Conservation (phyloP, 2,329 filamentous ascomycete species). For the Macrophomina tecta region DNA sequence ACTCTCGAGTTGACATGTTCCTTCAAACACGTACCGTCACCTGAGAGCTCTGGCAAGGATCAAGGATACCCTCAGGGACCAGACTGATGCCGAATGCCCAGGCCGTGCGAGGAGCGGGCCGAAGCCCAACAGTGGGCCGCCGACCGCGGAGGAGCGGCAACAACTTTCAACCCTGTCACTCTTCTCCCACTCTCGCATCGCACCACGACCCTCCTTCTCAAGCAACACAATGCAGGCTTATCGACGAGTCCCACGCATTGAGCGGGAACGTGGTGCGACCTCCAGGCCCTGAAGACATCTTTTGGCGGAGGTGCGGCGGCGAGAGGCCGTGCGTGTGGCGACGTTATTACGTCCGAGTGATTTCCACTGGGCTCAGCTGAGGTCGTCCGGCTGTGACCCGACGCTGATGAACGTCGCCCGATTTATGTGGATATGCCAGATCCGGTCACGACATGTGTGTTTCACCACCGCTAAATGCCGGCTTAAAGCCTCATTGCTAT, state of each 20-base stretch:
- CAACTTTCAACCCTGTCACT: background rate
- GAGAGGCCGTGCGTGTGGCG: slow-evolving; percentile 3
- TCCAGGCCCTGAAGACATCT: background rate
- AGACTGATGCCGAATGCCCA: slow-evolving; percentile 8
- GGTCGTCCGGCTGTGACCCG: slow-evolving; percentile 6
- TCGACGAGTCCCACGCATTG: background rate
- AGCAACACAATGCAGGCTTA: background rate
- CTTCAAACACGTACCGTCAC: slow-evolving; percentile 2
- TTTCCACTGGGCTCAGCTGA: slow-evolving; percentile 10
- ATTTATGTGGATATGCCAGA: slow-evolving; percentile 15
- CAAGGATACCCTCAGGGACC: background rate
- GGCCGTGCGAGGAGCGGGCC: slow-evolving; percentile 6
- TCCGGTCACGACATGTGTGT: slow-evolving; percentile 9
- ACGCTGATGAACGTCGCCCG: slow-evolving; percentile 1
- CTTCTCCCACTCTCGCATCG: background rate
- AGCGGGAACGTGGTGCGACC: background rate
- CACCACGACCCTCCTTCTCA: background rate
- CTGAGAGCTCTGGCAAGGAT: background rate
- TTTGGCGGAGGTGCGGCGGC: background rate
- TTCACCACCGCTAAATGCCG: background rate
- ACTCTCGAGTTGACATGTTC: slow-evolving; percentile 34
- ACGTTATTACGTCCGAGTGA: background rate
- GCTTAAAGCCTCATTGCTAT: background rate
- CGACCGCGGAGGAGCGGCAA: slow-evolving; percentile 9
- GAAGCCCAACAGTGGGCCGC: slow-evolving; percentile 3